Conservation (phyloP, 2,329 filamentous ascomycete genomes). For the Claviceps capensis region DNA sequence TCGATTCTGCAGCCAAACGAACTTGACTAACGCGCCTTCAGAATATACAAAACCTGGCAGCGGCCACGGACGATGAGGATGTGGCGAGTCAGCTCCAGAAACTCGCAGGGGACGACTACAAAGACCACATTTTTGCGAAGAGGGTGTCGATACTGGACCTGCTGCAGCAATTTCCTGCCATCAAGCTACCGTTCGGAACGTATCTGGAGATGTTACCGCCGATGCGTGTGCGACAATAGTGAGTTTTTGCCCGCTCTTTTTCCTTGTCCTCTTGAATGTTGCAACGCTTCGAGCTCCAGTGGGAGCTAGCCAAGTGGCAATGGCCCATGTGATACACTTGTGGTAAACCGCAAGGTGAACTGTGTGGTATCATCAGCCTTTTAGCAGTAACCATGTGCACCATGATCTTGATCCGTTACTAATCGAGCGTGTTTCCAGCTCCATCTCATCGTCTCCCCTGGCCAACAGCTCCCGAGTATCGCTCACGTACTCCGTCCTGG, state of each 20-base stretch:
- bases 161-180: conserved; percentile 46
- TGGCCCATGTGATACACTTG: too few relatives aligned
- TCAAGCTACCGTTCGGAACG: conserved; percentile 47
- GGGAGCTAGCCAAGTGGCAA: too few relatives aligned
- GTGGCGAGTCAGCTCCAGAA: conserved; percentile 28
- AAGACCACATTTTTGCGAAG: conserved; percentile 36
- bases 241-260: conserved; percentile 6
- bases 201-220: conserved; percentile 63
- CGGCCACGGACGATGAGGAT: conserved; percentile 32
- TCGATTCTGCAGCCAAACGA: too few relatives aligned
- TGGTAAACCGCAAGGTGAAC: too few relatives aligned
- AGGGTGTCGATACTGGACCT: conserved; percentile 54
- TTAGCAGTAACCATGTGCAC: too few relatives aligned
- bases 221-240: conserved; percentile 65
- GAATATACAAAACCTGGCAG: conserved; percentile 29
- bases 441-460: conserved; percentile 62
- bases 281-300: too few relatives aligned
- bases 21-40: conserved; percentile 3
- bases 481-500: conserved; percentile 55
- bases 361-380: too few relatives aligned
- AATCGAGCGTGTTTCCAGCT: conserved; percentile 20
- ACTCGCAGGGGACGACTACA: conserved; percentile 34
- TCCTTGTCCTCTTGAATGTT: not conserved
- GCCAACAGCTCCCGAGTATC: conserved; percentile 41
- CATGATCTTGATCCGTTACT: not conserved